These are phyloP conservation scores for Mortierella sp. DNA, from an alignment of 371 early-diverging fungal genomes.

Conservation along the genomic window DNA sequence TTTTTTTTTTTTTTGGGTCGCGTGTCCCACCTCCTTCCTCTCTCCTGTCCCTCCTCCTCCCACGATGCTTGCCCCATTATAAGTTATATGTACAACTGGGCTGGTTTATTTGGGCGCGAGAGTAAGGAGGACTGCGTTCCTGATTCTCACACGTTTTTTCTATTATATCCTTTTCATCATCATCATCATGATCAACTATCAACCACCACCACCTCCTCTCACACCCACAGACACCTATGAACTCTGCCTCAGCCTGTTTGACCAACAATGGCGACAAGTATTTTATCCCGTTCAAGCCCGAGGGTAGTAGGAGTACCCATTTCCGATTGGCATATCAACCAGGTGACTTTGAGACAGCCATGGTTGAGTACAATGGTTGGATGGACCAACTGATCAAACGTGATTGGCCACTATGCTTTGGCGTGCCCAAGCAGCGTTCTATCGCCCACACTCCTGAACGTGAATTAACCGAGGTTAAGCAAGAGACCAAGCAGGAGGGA, in stretches of 20 bases:
- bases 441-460: neutral
- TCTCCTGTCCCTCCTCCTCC: too few relatives aligned
- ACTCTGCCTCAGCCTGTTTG: constrained; percentile 77
- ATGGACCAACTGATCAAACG: constrained; percentile 64
- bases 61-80: too few relatives aligned
- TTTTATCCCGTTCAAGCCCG: constrained; percentile 72
- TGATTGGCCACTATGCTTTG: constrained; percentile 83
- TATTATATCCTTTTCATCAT: too few relatives aligned
- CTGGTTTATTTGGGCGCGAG: too few relatives aligned
- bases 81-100: too few relatives aligned
- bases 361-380: constrained; percentile 74
- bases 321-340: constrained; percentile 79
- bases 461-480: neutral
- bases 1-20: neutral
- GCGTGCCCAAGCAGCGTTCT: constrained; percentile 29
- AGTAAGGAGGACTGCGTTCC: too few relatives aligned
- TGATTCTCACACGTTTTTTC: neutral
- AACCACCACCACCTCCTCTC: too few relatives aligned
- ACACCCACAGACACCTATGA: constrained; percentile 71
- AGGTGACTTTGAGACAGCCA: constrained; percentile 71
- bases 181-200: too few relatives aligned
- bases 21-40: too few relatives aligned
- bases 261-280: constrained; percentile 79
- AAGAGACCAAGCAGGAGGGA: too few relatives aligned
- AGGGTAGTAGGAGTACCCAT: constrained; percentile 63